phyloP scores from a whole-genome alignment of 2,329 filamentous ascomycete genomes.

The Penicillium sp. region DNA sequence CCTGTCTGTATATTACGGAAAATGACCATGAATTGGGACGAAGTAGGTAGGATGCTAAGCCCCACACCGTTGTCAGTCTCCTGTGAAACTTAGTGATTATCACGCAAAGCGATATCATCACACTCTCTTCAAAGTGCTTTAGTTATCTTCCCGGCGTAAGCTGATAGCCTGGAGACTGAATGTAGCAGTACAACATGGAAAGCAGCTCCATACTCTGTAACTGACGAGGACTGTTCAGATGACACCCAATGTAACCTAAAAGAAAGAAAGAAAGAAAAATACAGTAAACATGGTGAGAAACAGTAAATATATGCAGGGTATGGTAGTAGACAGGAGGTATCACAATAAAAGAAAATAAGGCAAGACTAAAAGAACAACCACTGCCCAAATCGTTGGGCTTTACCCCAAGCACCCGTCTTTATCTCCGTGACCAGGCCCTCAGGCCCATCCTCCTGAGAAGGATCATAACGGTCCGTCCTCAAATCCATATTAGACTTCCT shows the following conservation, averaged over 20 bases:
- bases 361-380: constrained; percentile 33
- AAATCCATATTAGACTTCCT: constrained; percentile 44
- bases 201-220: background rate
- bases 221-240: no score
- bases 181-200: background rate
- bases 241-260: no score
- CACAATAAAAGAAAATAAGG: background rate
- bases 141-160: background rate
- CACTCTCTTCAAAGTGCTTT: background rate
- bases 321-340: constrained; percentile 2
- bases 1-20: no score
- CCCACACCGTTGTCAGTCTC: no score
- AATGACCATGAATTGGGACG: no score
- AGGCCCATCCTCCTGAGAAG: constrained; percentile 18
- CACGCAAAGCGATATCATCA: background rate
- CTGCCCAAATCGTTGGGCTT: constrained; percentile 28
- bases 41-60: no score
- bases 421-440: constrained; percentile 18
- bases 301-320: background rate
- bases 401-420: constrained; percentile 13
- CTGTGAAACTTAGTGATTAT: no score
- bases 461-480: constrained; percentile 40
- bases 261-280: background rate
- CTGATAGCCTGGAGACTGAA: background rate
- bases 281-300: background rate